These are phyloP conservation scores for Thuja plicata DNA, from an alignment of 83 land plant species.

Conservation along the genomic window DNA sequence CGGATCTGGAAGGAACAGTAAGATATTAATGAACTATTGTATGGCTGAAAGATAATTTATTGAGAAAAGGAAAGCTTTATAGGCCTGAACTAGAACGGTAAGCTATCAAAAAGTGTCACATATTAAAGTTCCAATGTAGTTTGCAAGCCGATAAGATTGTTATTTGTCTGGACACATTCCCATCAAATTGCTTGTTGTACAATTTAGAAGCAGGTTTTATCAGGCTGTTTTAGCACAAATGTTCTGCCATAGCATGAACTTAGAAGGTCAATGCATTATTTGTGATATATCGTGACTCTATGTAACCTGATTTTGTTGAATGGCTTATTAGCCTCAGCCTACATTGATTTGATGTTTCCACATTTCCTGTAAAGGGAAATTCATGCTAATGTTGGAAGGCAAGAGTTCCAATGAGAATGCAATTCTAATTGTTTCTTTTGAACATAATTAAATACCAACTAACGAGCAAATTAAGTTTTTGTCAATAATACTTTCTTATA, in stretches of 20 bases:
- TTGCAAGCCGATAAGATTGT: not conserved
- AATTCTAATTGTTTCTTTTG: not conserved
- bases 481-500: not conserved
- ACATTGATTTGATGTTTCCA: not conserved
- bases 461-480: not conserved
- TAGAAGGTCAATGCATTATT: not conserved
- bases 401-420: not conserved
- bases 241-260: not conserved
- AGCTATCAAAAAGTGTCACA: not conserved
- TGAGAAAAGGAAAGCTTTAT: not conserved
- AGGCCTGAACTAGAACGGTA: not conserved
- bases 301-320: not conserved
- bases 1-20: slow-evolving; percentile 64
- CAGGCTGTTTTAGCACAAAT: not conserved
- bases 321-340: not conserved
- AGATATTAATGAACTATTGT: not conserved
- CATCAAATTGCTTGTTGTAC: not conserved
- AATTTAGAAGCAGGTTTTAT: not conserved
- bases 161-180: not conserved
- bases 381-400: not conserved
- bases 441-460: not conserved
- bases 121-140: not conserved
- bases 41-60: not conserved
- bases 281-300: not conserved
- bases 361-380: not conserved